A percentile compares a stretch with the other conserved stretches of the same genome.
These are phyloP conservation scores for Erucastrum elatum DNA, from an alignment of 345 rosid species.

Conservation along the genomic window DNA sequence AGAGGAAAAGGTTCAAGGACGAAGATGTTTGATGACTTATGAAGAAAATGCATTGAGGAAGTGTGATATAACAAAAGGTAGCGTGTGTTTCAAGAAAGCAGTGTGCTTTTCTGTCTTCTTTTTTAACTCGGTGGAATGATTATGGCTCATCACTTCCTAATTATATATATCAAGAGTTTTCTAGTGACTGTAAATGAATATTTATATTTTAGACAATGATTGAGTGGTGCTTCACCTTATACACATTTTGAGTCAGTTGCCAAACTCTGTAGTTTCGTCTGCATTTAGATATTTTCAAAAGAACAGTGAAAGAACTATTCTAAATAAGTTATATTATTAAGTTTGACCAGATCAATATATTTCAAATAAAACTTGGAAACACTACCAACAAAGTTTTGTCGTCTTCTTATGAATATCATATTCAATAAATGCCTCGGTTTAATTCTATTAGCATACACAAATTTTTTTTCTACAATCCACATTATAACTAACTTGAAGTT, in stretches of 20 bases:
- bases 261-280: not conserved
- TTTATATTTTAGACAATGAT: not conserved
- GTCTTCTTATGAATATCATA: not conserved
- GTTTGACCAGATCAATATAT: not conserved
- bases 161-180: not conserved
- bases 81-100: constrained; percentile 24
- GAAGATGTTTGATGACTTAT: constrained; percentile 76
- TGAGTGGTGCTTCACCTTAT: not conserved
- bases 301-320: not conserved
- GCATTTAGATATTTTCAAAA: not conserved
- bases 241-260: not conserved
- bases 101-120: constrained; percentile 4
- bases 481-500: not conserved
- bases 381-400: not conserved
- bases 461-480: not conserved
- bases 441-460: not conserved
- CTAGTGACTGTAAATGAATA: not conserved
- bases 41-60: constrained; percentile 68
- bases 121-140: not conserved
- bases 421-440: not conserved
- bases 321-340: not conserved
- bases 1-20: constrained; percentile 75
- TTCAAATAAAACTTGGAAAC: not conserved
- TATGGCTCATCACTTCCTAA: constrained; percentile 16
- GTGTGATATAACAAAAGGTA: not conserved